These are phyloP conservation scores for Arabis alpina DNA, from an alignment of 345 rosid species.

Conservation along the genomic window DNA sequence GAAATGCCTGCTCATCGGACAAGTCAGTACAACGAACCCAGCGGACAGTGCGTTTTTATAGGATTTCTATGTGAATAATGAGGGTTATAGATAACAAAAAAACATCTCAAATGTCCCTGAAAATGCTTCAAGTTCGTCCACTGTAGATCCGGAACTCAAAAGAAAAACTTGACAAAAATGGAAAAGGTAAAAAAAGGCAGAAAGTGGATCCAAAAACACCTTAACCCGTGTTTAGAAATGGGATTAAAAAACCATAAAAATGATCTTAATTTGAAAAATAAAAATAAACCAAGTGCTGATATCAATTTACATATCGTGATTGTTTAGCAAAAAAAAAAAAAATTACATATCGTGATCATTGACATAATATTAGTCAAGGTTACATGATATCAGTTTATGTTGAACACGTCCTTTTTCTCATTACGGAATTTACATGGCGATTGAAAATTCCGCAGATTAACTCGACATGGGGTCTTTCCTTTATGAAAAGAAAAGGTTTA, in stretches of 20 bases:
- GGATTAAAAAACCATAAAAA: neutral
- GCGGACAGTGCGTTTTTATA: too few relatives aligned
- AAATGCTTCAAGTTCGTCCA: neutral
- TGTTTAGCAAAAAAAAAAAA: too few relatives aligned
- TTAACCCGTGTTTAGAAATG: neutral
- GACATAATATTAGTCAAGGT: conserved; percentile 14
- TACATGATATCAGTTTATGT: conserved; percentile 12
- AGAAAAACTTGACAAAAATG: neutral
- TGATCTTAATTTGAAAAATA: conserved; percentile 7
- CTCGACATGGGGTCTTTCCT: neutral
- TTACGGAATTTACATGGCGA: conserved; percentile 31
- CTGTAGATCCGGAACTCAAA: neutral
- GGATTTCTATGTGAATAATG: neutral
- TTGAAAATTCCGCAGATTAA: conserved; percentile 29
- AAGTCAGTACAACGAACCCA: neutral
- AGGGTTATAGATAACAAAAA: neutral
- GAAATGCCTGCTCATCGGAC: conserved; percentile 3
- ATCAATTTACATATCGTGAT: neutral
- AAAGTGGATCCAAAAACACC: neutral
- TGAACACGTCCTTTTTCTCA: conserved; percentile 17
- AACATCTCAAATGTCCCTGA: neutral
- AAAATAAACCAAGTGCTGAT: neutral
- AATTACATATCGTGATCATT: neutral
- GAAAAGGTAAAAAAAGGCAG: neutral
- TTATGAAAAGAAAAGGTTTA: neutral